phyloP scores from a whole-genome alignment of 2,329 filamentous ascomycete species.

The Ophiostoma piceae region DNA sequence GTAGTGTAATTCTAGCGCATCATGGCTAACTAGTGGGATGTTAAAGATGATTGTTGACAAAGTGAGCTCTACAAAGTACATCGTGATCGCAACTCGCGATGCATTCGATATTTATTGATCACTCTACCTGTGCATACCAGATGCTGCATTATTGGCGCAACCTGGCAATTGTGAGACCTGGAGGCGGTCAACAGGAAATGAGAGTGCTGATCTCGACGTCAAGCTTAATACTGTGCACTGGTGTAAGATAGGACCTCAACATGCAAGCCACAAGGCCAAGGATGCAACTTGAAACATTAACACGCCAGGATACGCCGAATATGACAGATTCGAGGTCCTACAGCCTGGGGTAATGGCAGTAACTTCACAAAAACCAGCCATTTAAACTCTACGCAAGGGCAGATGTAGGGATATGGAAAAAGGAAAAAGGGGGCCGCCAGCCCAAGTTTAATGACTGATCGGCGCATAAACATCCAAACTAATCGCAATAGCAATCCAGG shows the following conservation, averaged over 20 bases:
- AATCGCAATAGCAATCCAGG: background rate
- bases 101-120: background rate
- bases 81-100: background rate
- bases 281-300: background rate
- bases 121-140: background rate
- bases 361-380: background rate
- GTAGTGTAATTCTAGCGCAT: background rate
- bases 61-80: too few species aligned
- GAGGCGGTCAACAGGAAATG: background rate
- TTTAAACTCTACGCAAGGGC: background rate
- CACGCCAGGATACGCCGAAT: background rate
- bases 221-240: background rate
- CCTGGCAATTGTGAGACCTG: background rate
- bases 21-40: background rate
- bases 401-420: background rate
- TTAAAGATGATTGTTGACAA: too few species aligned
- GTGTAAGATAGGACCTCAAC: background rate
- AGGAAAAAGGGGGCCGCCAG: background rate
- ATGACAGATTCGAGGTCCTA: background rate
- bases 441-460: background rate
- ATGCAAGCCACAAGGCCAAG: background rate
- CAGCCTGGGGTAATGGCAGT: background rate
- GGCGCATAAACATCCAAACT: slow-evolving; percentile 5
- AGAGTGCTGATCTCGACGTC: background rate
- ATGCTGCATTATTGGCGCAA: background rate